These are phyloP conservation scores for Hibiscus mutabilis DNA, from an alignment of 345 rosid species.

Conservation along the genomic window DNA sequence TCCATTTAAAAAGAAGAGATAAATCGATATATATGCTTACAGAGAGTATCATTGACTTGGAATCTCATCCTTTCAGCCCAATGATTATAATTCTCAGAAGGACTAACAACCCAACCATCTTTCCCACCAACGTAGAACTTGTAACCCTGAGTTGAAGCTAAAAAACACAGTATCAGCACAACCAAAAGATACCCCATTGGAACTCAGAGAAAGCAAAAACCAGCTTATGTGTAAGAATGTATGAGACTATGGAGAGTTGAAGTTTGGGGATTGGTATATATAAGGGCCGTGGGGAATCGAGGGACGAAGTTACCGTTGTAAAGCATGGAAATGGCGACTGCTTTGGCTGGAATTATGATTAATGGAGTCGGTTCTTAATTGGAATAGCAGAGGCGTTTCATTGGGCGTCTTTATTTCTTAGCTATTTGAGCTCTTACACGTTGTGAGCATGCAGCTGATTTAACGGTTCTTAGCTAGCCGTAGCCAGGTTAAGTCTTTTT, in stretches of 20 bases:
- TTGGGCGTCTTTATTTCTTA: constrained; percentile 3
- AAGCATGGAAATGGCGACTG: constrained; percentile 11
- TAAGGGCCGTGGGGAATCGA: not conserved
- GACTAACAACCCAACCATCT: constrained; percentile 70
- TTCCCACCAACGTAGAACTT: constrained; percentile 64
- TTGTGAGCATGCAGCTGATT: constrained; percentile 41
- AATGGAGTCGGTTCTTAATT: not conserved
- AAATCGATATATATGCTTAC: constrained; percentile 24
- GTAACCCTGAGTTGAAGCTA: constrained; percentile 28
- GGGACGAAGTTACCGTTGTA: constrained; percentile 3
- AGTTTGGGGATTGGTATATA: not conserved
- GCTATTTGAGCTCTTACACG: constrained; percentile 30
- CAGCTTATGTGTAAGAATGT: not conserved
- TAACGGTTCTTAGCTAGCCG: constrained; percentile 23
- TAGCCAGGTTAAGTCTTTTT: too few species aligned
- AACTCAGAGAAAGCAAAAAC: constrained; percentile 11
- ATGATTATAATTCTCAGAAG: constrained; percentile 58
- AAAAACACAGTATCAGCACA: constrained; percentile 11
- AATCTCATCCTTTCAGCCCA: constrained; percentile 86
- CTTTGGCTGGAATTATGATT: constrained; percentile 22
- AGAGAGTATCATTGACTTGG: constrained; percentile 72
- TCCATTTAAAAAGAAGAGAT: not conserved
- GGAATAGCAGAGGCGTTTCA: constrained; percentile 32
- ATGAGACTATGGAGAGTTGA: not conserved
- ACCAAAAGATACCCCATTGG: constrained; percentile 27